A percentile compares a stretch with the other conserved stretches of the same genome.
These are phyloP conservation scores for Ogataea thermomethanolica DNA, from an alignment of 805 yeast species.

Conservation along the genomic window DNA sequence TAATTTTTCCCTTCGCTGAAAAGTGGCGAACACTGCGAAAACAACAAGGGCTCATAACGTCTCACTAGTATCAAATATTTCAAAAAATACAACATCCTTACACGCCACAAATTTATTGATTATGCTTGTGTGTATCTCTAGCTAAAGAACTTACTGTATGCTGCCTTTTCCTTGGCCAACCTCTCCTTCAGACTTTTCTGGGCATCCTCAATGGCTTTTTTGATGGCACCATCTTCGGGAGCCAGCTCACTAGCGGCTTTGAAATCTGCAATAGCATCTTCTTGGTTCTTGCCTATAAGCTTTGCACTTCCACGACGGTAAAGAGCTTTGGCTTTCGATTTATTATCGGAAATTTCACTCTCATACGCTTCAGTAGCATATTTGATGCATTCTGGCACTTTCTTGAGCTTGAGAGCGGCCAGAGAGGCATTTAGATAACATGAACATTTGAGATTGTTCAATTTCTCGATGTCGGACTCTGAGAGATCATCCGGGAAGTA, in stretches of 20 bases:
- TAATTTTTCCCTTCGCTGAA: conserved; percentile 16
- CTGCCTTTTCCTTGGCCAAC: conserved; percentile 66
- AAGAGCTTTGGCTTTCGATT: conserved; percentile 77
- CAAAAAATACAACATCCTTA: conserved; percentile 1
- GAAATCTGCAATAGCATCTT: conserved; percentile 62
- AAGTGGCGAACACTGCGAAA: conserved; percentile 21
- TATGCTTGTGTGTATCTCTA: not conserved
- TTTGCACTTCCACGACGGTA: conserved; percentile 84
- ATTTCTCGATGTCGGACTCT: conserved; percentile 47
- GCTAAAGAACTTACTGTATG: conserved; percentile 65
- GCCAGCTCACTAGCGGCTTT: conserved; percentile 59
- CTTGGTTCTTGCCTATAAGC: conserved; percentile 59
- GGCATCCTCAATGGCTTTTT: conserved; percentile 60
- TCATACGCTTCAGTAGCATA: conserved; percentile 68
- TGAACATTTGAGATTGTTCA: conserved; percentile 57
- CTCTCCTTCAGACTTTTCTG: conserved; percentile 49
- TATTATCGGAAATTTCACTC: conserved; percentile 54
- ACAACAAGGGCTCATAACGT: conserved; percentile 8
- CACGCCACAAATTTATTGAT: not conserved
- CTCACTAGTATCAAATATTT: not conserved
- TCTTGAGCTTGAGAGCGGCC: conserved; percentile 61
- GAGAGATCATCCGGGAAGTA: conserved; percentile 69
- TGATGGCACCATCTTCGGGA: conserved; percentile 71
- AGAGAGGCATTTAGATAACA: conserved; percentile 71
- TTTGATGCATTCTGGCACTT: conserved; percentile 50